phyloP scores from a whole-genome alignment of 2,329 filamentous ascomycete genomes.

The Colletotrichum aenigma region DNA sequence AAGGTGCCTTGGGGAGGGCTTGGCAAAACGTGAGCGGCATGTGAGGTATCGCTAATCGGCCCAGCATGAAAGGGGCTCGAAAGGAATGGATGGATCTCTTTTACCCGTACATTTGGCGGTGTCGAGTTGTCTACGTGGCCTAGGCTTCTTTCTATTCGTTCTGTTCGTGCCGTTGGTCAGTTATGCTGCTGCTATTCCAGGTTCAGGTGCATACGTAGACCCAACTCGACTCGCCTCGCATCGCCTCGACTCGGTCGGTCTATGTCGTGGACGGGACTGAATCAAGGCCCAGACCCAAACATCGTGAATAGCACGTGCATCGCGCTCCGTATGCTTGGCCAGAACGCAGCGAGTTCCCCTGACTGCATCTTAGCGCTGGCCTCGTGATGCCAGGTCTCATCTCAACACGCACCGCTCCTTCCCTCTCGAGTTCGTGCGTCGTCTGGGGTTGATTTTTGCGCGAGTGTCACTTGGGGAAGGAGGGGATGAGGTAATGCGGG shows the following conservation, averaged over 20 bases:
- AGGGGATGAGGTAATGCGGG: constrained; percentile 14
- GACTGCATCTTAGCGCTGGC: not conserved
- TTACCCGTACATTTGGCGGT: not conserved
- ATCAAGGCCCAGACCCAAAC: not conserved
- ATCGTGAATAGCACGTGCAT: not conserved
- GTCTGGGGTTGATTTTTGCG: constrained; percentile 1
- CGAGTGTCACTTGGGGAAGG: constrained; percentile 10
- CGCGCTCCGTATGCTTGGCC: not conserved
- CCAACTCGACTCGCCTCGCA: not conserved
- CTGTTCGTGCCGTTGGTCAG: not conserved
- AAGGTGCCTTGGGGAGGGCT: not conserved
- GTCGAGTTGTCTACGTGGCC: not conserved
- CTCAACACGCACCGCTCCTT: not conserved
- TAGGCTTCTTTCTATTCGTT: not conserved
- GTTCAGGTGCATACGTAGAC: not conserved
- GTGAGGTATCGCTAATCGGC: not conserved
- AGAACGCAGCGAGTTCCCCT: not conserved
- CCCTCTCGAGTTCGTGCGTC: constrained; percentile 11
- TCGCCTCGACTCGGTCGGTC: not conserved
- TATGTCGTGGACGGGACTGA: not conserved
- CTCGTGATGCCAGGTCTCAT: not conserved
- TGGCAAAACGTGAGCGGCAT: constrained; percentile 5
- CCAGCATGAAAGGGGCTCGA: not conserved
- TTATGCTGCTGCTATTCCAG: not conserved
- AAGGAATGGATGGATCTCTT: not conserved